Evolutionary conservation across 2,329 filamentous ascomycete species (phyloP), one percentile per base, ranked within the genome.

Genomic region (Neofusicoccum umdonicola): DNA sequence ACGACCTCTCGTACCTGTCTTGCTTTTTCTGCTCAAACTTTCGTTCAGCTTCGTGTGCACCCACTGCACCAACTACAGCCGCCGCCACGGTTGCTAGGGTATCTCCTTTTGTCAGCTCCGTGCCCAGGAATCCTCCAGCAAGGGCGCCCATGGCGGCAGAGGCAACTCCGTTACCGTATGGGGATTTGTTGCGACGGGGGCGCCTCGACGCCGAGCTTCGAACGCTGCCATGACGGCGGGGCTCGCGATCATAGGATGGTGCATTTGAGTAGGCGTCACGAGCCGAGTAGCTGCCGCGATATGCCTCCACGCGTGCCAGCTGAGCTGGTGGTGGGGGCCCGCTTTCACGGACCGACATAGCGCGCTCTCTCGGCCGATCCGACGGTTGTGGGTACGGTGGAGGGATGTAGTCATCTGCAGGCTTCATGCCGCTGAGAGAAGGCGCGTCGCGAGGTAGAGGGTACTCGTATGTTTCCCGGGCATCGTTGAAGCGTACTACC

Each of bases 1-100:
- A 34, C 4, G 19, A 17, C 19, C 63, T 22, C 15, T 47, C 57
- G 19, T 47, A 19, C 44, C 34, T 62, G 15, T 37, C 63, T n/a
- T 62, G 44, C 45, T 19, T 56, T n/a, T 34, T 62, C 44, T 67
- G 62, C 37, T 63, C 61, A 9, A 64, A 62, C 35, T 66, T 62
- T 64, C 73, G 71, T 54, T 73, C 69, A 0, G 65, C 66, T 57
- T 76, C 72, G 44, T 71, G 68, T 7, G 69, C 74, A 15, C 72
- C 73, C 2, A 78, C 60, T 0, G 75, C 75, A 7, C 76, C 76
- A 13, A 76, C 66, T 4, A 78, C 70, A 11, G 76, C 76, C 3
- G 75, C 74, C 6, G 67, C 73, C 15, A 78, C 68, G 3, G 75
- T 76, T 3, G 73, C 70, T 34, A 72, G 65, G 1, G 70, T 73